Percentiles rank a stretch among this genome's conserved stretches.
Conservation (phyloP, 208 protist species). For the Trypanosoma congolense region DNA sequence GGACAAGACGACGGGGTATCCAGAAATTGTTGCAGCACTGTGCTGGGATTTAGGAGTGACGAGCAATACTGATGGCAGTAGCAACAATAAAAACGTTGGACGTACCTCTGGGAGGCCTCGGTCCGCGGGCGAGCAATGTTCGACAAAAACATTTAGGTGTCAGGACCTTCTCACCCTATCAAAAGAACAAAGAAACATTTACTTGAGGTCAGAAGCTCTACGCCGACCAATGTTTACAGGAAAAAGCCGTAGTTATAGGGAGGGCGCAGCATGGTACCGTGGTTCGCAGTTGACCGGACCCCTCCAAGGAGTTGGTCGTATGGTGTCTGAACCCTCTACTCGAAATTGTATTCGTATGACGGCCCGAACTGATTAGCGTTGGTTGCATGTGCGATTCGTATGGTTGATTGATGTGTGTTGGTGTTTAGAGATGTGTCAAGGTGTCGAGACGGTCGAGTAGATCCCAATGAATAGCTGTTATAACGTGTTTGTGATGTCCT, state of each 20-base stretch:
- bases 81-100: too few species aligned
- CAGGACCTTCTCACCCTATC: constrained; percentile 25
- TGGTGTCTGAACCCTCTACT: constrained; percentile 2
- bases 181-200: constrained; percentile 28
- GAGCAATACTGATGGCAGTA: neutral
- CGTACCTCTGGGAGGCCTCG: too few species aligned
- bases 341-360: constrained; percentile 26
- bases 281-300: constrained; percentile 51
- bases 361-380: constrained; percentile 5
- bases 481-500: too few species aligned
- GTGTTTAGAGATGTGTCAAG: too few species aligned
- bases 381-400: neutral
- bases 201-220: constrained; percentile 38
- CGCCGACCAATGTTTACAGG: constrained; percentile 52
- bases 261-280: constrained; percentile 38
- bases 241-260: constrained; percentile 21
- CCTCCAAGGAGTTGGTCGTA: neutral
- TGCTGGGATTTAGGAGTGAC: constrained; percentile 50
- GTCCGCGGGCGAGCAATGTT: too few species aligned
- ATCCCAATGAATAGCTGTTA: too few species aligned
- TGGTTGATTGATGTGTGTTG: neutral
- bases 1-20: constrained; percentile 49
- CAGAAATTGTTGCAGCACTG: constrained; percentile 63
- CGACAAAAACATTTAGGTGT: too few species aligned
- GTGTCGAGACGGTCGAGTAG: too few species aligned